phyloP scores from a whole-genome alignment of 352 stramenopile species.

The Thraustochytrium sp. region DNA sequence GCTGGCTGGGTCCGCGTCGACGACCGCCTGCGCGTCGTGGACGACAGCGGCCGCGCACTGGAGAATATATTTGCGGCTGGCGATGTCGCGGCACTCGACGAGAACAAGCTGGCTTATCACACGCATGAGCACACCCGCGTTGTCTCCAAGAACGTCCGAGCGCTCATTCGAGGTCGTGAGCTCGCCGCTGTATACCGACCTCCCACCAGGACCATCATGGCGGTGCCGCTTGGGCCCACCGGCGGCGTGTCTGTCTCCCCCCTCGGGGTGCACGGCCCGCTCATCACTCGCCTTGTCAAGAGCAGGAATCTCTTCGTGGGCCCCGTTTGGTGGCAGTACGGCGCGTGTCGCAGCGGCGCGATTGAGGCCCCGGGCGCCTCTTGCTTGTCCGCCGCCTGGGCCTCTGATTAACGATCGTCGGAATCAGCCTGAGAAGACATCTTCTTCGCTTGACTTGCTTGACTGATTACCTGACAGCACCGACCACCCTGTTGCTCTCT shows the following conservation, averaged over 20 bases:
- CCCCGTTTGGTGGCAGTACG: too few species aligned
- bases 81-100: not conserved
- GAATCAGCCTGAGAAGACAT: too few species aligned
- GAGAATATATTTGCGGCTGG: not conserved
- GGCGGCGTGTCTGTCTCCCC: not conserved
- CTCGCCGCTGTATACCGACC: too few species aligned
- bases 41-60: not conserved
- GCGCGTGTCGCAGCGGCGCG: too few species aligned
- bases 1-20: not conserved
- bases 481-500: too few species aligned
- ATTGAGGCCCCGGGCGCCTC: too few species aligned
- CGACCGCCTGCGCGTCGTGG: not conserved
- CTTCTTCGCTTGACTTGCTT: too few species aligned
- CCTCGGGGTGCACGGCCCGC: not conserved
- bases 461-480: too few species aligned
- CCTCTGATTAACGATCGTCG: too few species aligned
- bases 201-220: not conserved
- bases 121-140: not conserved
- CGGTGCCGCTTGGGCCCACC: not conserved
- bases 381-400: too few species aligned
- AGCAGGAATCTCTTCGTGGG: not conserved
- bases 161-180: too few species aligned
- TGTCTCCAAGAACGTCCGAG: not conserved
- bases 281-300: not conserved
- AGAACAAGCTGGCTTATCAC: slow-evolving; percentile 15